Percentiles rank a stretch among this genome's conserved stretches.
phyloP scores from a whole-genome alignment of 108 stramenopile species.

The Pseudonitzschia multiseries region DNA sequence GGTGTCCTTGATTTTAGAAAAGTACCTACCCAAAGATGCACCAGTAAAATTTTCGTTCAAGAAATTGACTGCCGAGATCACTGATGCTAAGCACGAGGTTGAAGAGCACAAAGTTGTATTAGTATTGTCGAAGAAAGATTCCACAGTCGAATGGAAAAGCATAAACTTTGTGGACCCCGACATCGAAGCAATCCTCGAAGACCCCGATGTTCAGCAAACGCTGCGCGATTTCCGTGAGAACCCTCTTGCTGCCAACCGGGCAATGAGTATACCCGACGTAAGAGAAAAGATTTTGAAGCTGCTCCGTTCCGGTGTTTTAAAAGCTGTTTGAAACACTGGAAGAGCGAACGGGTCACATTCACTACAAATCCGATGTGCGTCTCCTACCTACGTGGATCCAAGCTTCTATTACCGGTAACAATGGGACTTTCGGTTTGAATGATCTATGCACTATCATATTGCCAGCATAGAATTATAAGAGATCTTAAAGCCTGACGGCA shows the following conservation, averaged over 20 bases:
- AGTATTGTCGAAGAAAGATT: conserved; percentile 3
- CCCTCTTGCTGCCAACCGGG: not conserved
- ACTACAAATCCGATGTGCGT: no score
- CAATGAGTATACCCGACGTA: not conserved
- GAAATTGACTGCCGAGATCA: not conserved
- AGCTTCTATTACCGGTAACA: no score
- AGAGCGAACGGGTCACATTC: no score
- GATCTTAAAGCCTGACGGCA: no score
- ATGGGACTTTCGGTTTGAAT: no score
- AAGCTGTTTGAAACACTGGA: not conserved
- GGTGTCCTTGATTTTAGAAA: not conserved
- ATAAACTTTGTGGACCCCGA: not conserved
- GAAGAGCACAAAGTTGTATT: not conserved
- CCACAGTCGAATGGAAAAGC: not conserved
- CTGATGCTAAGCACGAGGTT: not conserved
- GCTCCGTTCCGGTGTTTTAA: not conserved
- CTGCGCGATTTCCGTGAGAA: not conserved
- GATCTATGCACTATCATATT: no score
- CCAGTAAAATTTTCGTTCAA: no score
- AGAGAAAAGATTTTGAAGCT: not conserved
- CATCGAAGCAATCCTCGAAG: not conserved
- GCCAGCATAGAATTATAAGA: no score
- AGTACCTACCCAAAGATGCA: not conserved
- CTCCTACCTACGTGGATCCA: no score
- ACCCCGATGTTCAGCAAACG: not conserved